Evolutionary conservation across 2,329 filamentous ascomycete species (phyloP), one percentile per base, ranked within the genome.

Genomic region (Dactylella cylindrospora): DNA sequence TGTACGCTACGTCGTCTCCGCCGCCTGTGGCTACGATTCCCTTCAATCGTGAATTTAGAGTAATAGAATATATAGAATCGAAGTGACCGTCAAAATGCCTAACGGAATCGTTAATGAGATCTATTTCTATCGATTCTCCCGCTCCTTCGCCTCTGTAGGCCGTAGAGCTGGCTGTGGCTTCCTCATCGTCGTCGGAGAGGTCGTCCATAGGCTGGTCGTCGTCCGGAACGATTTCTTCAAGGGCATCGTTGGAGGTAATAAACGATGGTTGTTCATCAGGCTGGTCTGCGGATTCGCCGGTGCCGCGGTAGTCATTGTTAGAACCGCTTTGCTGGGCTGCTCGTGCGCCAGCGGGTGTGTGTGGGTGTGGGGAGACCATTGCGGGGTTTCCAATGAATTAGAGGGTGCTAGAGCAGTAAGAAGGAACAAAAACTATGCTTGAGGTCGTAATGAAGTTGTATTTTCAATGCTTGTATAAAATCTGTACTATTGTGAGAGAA

Each of bases 51-150:
- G 93, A 93, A 72, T 98, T 93, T 72, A 95, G 89, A 13, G 91
- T 89, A 72, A 98, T 93, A 74, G 88, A 84, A 77, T 96, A 98
- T 70, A 98, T 86, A 62, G 86, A 90, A 79, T 96, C 90, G 68
- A 84, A 86, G 76, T 96, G 89, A 28, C 76, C 74, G 76, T 97
- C 93, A 71, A 97, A 96, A 77, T 95, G 91, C 61, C 89, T 91
- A 67, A 85, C 79, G 67, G 89, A 94, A 78, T 98, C 91, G 78
- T 97, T 98, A 65, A 93, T 83, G 5, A 97, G 79, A 33, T 82
- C 76, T 33, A 96, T 83, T 72, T 93, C 88, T 72, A 85, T 76
- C 54, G 77, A 70, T 45, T 77, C 73, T 68, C 84, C 80, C 17
- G 57, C 57, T 8, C 57, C 57, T 19, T 41, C 36, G 15, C 43